Conservation (phyloP, 2,329 filamentous ascomycete genomes). For the Talaromyces verruculosus region DNA sequence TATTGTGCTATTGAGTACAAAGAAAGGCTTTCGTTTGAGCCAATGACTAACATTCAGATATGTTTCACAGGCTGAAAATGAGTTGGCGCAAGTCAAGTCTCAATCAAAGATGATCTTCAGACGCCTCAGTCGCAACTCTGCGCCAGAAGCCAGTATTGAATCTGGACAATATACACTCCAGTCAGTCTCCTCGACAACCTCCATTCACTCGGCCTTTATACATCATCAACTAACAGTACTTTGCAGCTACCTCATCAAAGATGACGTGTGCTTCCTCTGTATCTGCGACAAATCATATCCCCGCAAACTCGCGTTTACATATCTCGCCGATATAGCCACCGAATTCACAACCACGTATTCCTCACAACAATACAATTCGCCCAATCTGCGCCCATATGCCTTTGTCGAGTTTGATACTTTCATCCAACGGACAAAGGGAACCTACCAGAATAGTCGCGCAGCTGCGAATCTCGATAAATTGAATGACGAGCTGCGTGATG, state of each 20-base stretch:
- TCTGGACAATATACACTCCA: conserved; percentile 80
- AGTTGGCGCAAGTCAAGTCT: conserved; percentile 82
- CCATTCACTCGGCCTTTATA: neutral
- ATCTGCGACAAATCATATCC: conserved; percentile 93
- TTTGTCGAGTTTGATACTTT: conserved; percentile 99
- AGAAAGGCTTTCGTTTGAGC: neutral
- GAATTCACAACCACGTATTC: conserved; percentile 91
- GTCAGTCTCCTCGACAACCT: conserved; percentile 51
- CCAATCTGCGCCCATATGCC: conserved; percentile 81
- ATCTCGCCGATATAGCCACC: conserved; percentile 84
- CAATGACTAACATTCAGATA: neutral
- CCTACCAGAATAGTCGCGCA: conserved; percentile 89
- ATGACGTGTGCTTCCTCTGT: conserved; percentile 84
- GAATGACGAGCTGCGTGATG: conserved; percentile 95
- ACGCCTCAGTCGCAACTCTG: conserved; percentile 82
- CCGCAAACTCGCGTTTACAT: conserved; percentile 97
- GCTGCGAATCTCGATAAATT: conserved; percentile 90
- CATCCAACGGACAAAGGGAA: conserved; percentile 87
- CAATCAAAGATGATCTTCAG: conserved; percentile 90
- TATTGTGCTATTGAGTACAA: conserved; percentile 4
- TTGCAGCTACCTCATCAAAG: conserved; percentile 75
- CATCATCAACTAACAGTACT: conserved; percentile 4
- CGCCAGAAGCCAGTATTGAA: conserved; percentile 89
- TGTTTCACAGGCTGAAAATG: conserved; percentile 60
- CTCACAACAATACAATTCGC: conserved; percentile 67